Evolutionary conservation across 306 rosid genomes (phyloP), one percentile per base, ranked within the genome.

Genomic region (Trifolium pratense): DNA sequence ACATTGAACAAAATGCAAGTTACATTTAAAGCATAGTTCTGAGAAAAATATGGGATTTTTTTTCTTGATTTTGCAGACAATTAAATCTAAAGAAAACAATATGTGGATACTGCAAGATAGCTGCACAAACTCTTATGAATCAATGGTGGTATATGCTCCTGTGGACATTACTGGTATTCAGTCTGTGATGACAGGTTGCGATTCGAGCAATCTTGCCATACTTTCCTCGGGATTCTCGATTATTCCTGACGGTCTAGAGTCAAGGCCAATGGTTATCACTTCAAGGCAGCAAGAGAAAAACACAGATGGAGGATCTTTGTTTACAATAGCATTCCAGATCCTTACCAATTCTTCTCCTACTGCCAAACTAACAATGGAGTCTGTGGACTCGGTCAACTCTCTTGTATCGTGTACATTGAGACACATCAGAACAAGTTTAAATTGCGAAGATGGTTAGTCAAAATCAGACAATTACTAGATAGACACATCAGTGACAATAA

Each of bases 201-300:
- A 87, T 75, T 89, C 99, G 2, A 84, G 97, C 91, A 95, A 83
- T 78, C 82, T 90, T n/a, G 86, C 93, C 5, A 73, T 95, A 29
- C 81, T 95, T n/a, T 90, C 99, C 6, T 95, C 96, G 0, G 99
- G 99, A 1, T 95, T 95, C 84, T 95, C 97, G 1, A 90, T 95
- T 79, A 84, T 91, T 66, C 93, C 93, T 1, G 97, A 95, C 36
- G 99, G 99, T 3, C 36, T 85, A 3, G 96, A 91, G 40, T 84
- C 96, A 53, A 83, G 96, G 79, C 96, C 91, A 68, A 55, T 87
- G 71, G 91, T 95, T 69, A 91, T 95, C 70, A 87, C 90, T 70
- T 86, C 91, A 9, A 81, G 86, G 79, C 80, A 82, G 25, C 93
- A 94, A 60, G 95, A 94, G 49, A 86, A 85, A 53, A 79, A 82